Percentiles rank a stretch among this genome's conserved stretches.
phyloP scores from a whole-genome alignment of 176 grass and related monocot species.

The Avena sativa region DNA sequence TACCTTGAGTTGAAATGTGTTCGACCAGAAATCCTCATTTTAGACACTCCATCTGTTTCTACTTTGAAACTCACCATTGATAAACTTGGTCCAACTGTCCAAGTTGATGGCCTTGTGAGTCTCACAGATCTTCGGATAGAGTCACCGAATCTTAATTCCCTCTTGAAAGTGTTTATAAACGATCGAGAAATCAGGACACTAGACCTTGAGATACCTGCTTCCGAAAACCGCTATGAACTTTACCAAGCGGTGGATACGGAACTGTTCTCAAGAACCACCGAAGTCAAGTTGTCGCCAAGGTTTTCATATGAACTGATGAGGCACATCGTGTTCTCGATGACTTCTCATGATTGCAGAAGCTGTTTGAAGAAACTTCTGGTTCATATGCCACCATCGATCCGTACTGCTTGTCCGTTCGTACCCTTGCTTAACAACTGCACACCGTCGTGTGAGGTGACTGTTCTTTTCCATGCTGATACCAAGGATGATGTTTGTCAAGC shows the following conservation, averaged over 20 bases:
- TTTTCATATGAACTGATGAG: constrained; percentile 53
- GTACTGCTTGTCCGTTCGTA: constrained; percentile 7
- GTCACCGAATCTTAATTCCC: constrained; percentile 41
- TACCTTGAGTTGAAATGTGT: constrained; percentile 73
- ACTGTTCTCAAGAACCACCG: constrained; percentile 49
- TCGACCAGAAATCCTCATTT: constrained; percentile 61
- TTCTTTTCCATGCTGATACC: constrained; percentile 54
- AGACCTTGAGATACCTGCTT: constrained; percentile 52
- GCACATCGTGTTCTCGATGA: neutral
- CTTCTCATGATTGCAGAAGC: constrained; percentile 30
- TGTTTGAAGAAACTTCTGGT: constrained; percentile 66
- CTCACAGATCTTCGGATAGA: constrained; percentile 59
- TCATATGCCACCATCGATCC: constrained; percentile 34
- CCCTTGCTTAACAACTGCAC: constrained; percentile 46
- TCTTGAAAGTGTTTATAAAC: constrained; percentile 34
- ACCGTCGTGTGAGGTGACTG: constrained; percentile 55
- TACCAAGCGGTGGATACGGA: constrained; percentile 30
- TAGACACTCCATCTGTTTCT: constrained; percentile 58
- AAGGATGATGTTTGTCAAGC: neutral
- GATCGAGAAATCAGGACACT: constrained; percentile 44
- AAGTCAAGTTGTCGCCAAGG: constrained; percentile 59
- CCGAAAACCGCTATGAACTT: constrained; percentile 32
- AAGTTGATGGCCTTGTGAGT: constrained; percentile 46
- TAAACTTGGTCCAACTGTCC: constrained; percentile 45
- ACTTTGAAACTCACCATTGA: constrained; percentile 62